These are phyloP conservation scores for Populus hybrid DNA, from an alignment of 441 rosid genomes.

Conservation along the genomic window DNA sequence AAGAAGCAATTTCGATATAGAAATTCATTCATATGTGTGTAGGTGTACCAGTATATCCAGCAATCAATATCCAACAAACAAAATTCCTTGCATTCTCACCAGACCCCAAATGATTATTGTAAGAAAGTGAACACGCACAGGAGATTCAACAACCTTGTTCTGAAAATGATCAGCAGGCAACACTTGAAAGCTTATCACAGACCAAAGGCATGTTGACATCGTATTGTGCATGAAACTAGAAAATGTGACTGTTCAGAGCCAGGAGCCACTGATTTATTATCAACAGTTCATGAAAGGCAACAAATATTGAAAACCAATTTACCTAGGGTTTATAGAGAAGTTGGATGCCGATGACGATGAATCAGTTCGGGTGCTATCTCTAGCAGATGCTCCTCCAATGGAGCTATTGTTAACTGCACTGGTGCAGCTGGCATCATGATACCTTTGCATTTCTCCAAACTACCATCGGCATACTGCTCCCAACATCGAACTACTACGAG, in stretches of 20 bases:
- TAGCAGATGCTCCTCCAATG: slow-evolving; percentile 70
- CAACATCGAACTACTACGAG: slow-evolving; percentile 53
- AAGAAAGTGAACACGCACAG: neutral
- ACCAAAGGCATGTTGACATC: neutral
- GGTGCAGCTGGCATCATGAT: slow-evolving; percentile 83
- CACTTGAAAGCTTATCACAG: neutral
- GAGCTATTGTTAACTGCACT: slow-evolving; percentile 89
- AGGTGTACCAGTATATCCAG: neutral
- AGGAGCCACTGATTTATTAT: neutral
- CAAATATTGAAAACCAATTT: slow-evolving; percentile 16
- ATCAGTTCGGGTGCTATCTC: slow-evolving; percentile 77
- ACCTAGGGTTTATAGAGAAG: slow-evolving; percentile 74
- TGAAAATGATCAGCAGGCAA: neutral
- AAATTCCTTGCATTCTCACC: neutral
- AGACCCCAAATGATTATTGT: neutral
- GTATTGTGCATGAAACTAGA: neutral
- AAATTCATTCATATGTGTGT: no score
- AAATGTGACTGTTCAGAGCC: neutral
- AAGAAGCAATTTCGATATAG: no score
- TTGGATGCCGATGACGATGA: slow-evolving; percentile 65
- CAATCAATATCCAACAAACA: neutral
- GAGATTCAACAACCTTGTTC: neutral
- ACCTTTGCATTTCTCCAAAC: slow-evolving; percentile 98
- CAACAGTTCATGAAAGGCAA: neutral
- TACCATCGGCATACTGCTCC: slow-evolving; percentile 86